Evolutionary conservation across 2,329 filamentous ascomycete species (phyloP).

Genomic region (Cladosporium austrohemisphaericum): DNA sequence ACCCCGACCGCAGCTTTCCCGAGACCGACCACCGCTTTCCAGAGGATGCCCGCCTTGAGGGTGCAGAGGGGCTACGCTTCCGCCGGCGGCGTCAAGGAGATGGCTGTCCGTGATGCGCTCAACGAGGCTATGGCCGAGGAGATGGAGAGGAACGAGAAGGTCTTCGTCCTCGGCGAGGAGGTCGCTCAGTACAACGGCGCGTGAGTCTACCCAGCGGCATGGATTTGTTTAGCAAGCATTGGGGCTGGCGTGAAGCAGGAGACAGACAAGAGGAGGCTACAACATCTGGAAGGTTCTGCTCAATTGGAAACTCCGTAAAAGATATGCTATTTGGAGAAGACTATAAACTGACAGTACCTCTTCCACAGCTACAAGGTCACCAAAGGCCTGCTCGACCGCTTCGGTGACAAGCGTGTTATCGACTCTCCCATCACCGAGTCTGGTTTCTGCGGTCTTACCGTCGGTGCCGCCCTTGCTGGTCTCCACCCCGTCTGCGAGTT

Average conservation of each 20-base stretch:
- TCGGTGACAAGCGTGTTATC: slow-evolving; percentile 95
- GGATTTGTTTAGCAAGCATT: not conserved
- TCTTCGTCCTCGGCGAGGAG: slow-evolving; percentile 95
- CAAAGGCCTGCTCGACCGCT: slow-evolving; percentile 93
- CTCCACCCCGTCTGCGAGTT: slow-evolving; percentile 96
- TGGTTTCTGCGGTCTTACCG: slow-evolving; percentile 88
- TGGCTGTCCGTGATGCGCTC: slow-evolving; percentile 93
- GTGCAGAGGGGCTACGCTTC: slow-evolving; percentile 55
- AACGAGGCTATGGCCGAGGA: slow-evolving; percentile 98
- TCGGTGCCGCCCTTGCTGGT: slow-evolving; percentile 91
- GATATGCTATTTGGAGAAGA: not conserved
- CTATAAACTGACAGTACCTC: slow-evolving; percentile 8
- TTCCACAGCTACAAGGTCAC: slow-evolving; percentile 85
- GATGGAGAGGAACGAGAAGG: slow-evolving; percentile 89
- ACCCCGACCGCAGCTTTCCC: slow-evolving; percentile 46
- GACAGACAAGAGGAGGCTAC: no score
- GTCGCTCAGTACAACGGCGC: slow-evolving; percentile 99
- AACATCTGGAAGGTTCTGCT: no score
- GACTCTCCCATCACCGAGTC: slow-evolving; percentile 98
- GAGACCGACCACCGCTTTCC: slow-evolving; percentile 47
- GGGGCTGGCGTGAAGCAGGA: no score
- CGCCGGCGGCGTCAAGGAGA: slow-evolving; percentile 70
- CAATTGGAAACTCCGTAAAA: no score
- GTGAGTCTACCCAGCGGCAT: slow-evolving; percentile 47
- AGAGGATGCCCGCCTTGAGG: slow-evolving; percentile 45